Conservation (phyloP, 345 rosid genomes). For the Eucalyptus pauciflora region DNA sequence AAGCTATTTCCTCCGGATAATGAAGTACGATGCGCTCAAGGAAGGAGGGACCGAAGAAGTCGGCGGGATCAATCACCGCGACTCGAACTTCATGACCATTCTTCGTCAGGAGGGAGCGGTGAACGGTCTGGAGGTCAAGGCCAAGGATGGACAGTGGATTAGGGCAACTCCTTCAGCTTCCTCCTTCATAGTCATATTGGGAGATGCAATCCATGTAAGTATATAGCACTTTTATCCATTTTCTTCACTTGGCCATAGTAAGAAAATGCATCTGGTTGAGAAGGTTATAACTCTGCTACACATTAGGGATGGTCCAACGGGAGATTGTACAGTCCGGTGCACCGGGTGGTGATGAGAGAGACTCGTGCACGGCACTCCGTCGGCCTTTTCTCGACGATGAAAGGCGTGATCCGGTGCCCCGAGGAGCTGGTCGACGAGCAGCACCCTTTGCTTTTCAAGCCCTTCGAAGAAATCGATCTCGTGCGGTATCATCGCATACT, state of each 20-base stretch:
- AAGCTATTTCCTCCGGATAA: background rate
- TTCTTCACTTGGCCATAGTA: no score
- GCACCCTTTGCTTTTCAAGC: constrained; percentile 17
- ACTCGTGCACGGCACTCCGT: background rate
- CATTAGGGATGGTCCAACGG: background rate
- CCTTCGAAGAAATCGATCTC: constrained; percentile 6
- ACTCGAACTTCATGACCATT: background rate
- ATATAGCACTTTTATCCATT: background rate
- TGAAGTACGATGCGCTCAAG: background rate
- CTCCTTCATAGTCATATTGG: background rate
- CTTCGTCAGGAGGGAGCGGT: background rate
- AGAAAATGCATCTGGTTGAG: background rate
- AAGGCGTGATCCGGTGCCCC: constrained; percentile 3
- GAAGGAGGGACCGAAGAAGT: background rate
- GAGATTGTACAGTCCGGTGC: background rate
- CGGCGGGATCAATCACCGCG: background rate
- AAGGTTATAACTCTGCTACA: background rate
- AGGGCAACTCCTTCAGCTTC: background rate
- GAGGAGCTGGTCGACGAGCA: constrained; percentile 11
- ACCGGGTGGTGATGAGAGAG: background rate
- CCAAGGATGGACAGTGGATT: background rate
- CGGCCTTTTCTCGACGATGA: constrained; percentile 7
- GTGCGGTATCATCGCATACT: background rate
- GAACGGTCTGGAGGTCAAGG: background rate
- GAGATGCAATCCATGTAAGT: background rate